Base-by-base conservation (phyloP, 2,329 filamentous ascomycete genomes). In the Colletotrichum phormii region DNA sequence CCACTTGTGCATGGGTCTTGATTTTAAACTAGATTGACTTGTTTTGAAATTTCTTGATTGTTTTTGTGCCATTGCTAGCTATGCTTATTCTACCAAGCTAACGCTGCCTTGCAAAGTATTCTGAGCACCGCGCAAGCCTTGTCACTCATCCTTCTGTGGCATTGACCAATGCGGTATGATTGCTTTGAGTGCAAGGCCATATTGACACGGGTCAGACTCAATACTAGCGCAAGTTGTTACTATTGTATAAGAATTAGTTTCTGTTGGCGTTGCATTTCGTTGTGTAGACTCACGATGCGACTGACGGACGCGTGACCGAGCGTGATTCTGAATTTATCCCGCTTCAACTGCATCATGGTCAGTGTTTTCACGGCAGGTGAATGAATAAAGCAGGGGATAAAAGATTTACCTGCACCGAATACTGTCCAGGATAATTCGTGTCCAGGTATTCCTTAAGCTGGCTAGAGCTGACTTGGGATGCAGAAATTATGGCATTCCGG, bases 391-490 rank as follows among this genome's bases (percentile, higher is more conserved):
- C 6, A 7, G 11, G 13, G 2, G 8, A n/a, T 24, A 22, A 11
- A 5, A 3, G 2, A 29, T 13, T 24, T 46, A 69, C 66, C 53
- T 69, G 66, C 2, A 69, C 60, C n/a, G 59, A 57, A 29, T 69
- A 69, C 49, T 58, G 59, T 26, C 66, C 66, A 4, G 66, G 66
- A 22, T 29, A 69, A 5, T 69, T 58, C 3, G 5, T 33, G 29
- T 69, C 66, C 15, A 69, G 37, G 1, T 69, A 69, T 37, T 69
- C 59, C 35, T 69, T 69, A 12, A 69, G 53, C 29, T 69, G 66
- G 12, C 59, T 58, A 7, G 66, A 69, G 53, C 53, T 69, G 15
- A 69, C 66, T 64, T 64, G 53, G 1, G 59, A 64, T n/a, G 66
- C 66, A 4, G 66, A 69, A 2, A 69, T 51, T 9, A 37, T 37